These are phyloP conservation scores for Claviceps sp. DNA, from an alignment of 2,329 filamentous ascomycete genomes.

Conservation along the genomic window DNA sequence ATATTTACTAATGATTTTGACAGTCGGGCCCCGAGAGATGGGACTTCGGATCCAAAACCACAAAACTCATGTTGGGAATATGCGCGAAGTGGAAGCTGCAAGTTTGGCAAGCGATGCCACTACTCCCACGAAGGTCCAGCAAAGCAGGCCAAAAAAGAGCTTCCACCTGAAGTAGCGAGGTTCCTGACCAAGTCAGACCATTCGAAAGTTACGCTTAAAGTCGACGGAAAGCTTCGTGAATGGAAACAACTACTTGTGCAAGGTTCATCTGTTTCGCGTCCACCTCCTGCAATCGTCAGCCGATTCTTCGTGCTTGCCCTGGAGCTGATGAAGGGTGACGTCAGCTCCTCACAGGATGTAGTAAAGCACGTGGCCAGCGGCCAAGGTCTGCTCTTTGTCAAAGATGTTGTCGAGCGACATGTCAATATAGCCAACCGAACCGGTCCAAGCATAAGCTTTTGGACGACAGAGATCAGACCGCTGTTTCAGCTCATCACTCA, in stretches of 20 bases:
- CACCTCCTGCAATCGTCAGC: neutral
- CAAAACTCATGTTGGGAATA: neutral
- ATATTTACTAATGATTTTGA: neutral
- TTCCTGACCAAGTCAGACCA: neutral
- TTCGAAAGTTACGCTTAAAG: neutral
- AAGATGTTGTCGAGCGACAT: slow-evolving; percentile 13
- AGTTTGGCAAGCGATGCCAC: slow-evolving; percentile 6
- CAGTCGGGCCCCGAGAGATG: neutral
- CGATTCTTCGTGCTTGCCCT: slow-evolving; percentile 10
- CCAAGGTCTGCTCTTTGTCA: slow-evolving; percentile 16
- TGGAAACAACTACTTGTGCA: slow-evolving; percentile 9
- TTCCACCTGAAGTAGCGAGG: neutral
- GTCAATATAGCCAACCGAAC: slow-evolving; percentile 6
- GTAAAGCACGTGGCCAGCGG: slow-evolving; percentile 15
- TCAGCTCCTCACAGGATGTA: slow-evolving; percentile 10
- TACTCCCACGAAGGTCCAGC: slow-evolving; percentile 3
- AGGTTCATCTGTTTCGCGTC: neutral
- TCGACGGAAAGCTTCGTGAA: slow-evolving; percentile 9
- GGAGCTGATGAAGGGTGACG: slow-evolving; percentile 11
- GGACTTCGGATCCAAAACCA: neutral
- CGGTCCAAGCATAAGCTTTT: slow-evolving; percentile 9
- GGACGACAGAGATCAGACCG: slow-evolving; percentile 15
- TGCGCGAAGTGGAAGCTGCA: slow-evolving; percentile 5
- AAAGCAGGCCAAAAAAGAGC: neutral
- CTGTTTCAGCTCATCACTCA: slow-evolving; percentile 24